A percentile compares a stretch with the other conserved stretches of the same genome.
phyloP scores from a whole-genome alignment of 2,329 filamentous ascomycete species.

The Davidsoniella australis region DNA sequence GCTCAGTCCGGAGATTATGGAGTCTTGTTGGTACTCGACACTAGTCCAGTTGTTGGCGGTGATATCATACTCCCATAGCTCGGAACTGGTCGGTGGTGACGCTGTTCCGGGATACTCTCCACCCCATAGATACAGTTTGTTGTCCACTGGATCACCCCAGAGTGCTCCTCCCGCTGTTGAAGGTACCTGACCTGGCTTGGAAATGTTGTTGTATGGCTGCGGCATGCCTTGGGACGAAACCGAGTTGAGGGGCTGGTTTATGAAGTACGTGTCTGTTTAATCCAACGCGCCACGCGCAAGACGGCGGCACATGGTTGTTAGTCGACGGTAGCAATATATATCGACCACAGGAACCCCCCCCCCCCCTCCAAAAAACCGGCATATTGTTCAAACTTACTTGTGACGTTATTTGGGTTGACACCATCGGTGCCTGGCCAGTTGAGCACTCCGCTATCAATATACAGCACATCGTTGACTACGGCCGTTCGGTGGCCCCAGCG shows the following conservation, averaged over 20 bases:
- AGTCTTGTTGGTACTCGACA: constrained; percentile 22
- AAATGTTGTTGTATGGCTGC: constrained; percentile 36
- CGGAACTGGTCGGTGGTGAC: constrained; percentile 26
- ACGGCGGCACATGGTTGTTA: too few relatives aligned
- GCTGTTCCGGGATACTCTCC: constrained; percentile 35
- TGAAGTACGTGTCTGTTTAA: constrained; percentile 20
- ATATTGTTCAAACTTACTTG: constrained; percentile 28
- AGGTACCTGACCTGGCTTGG: constrained; percentile 41
- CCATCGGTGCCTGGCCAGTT: constrained; percentile 32
- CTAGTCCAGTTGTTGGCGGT: constrained; percentile 37
- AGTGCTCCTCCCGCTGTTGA: constrained; percentile 27
- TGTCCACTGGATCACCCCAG: constrained; percentile 46
- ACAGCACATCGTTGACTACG: constrained; percentile 40
- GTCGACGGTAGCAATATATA: too few relatives aligned
- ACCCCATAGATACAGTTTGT: constrained; percentile 44
- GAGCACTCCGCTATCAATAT: constrained; percentile 44
- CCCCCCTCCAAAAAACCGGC: too few relatives aligned
- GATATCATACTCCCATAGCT: constrained; percentile 40
- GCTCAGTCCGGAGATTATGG: constrained; percentile 28
- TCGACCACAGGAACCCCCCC: background rate
- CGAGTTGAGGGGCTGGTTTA: constrained; percentile 38
- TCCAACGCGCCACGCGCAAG: background rate
- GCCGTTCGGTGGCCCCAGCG: constrained; percentile 43
- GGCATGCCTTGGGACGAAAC: constrained; percentile 30
- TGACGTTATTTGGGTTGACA: constrained; percentile 31